A percentile compares a stretch with the other conserved stretches of the same genome.
Evolutionary conservation across 1,139 yeast species (phyloP).

Genomic region (Saccharomyces hybrid): DNA sequence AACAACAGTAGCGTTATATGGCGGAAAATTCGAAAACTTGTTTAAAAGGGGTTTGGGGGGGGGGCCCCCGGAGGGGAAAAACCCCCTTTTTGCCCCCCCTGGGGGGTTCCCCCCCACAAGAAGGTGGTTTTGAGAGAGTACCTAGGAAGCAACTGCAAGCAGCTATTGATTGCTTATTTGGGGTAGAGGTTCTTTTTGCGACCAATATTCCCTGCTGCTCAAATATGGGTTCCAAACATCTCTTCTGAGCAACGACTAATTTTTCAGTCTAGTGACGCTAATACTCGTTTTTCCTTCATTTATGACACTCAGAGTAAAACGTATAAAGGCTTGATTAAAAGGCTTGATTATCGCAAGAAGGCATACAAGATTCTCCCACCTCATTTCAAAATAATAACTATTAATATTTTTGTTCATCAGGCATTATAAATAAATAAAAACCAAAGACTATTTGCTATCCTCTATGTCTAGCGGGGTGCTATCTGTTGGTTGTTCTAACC

Average conservation of each 20-base stretch:
- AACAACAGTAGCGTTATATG: background rate
- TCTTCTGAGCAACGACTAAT: background rate
- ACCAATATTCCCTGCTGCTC: background rate
- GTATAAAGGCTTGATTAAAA: background rate
- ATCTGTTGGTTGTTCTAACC: constrained; percentile 14
- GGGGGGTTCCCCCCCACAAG: no score
- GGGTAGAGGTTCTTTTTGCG: background rate
- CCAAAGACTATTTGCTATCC: background rate
- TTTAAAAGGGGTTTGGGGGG: no score
- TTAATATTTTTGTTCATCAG: background rate
- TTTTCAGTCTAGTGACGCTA: background rate
- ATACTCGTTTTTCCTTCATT: background rate
- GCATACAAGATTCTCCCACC: background rate
- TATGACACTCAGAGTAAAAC: background rate
- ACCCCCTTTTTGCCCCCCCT: no score
- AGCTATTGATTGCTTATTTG: background rate
- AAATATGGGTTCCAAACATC: background rate
- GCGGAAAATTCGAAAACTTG: no score
- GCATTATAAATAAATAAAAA: background rate
- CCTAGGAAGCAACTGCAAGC: background rate
- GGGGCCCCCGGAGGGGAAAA: no score
- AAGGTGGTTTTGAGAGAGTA: no score
- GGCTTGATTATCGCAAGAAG: background rate
- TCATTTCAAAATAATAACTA: background rate
- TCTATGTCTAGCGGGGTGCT: background rate